Base-by-base conservation (phyloP, 2,329 filamentous ascomycete species). In the Penicillium capsulatum region DNA sequence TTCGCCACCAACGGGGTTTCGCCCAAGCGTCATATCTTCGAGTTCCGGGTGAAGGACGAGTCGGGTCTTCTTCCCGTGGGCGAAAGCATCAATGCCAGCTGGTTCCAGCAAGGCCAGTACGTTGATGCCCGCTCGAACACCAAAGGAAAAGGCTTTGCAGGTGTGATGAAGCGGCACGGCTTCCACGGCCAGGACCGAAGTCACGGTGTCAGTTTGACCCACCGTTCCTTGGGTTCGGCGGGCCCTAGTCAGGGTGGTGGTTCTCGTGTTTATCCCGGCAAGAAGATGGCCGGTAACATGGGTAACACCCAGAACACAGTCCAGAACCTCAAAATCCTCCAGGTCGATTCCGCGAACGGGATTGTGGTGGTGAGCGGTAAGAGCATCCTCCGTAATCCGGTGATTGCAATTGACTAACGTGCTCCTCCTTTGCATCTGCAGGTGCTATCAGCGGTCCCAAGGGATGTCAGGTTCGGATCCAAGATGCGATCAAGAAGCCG, bases 261-360 rank as follows among this genome's bases (percentile, higher is more conserved):
- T 70, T 94, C 87, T 48, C 81, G 92, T 68, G 91, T 98, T 16
- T 73, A 89, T 61, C 92, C 92, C 0, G 92, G 92, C 45, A 98
- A 98, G 80, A 92, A 89, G 71, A 98, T 98, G 92, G 81, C 92
- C 3, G 92, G 92, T 39, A 81, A 87, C 44, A 97, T 98, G 92
- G 92, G 92, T 49, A 86, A 84, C 51, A 79, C 94, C 66, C 81
- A 80, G 53, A 85, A 89, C 40, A 98, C 92, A 33, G 77, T 92
- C 42, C 90, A 96, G 75, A 96, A 94, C 68, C 71, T 97, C 55
- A 86, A 84, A 68, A 81, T 98, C 37, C 70, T 98, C 63, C 83
- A 88, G 73, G 83, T 95, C 22, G 89, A 97, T 68, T 77, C 82
- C 55, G 83, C 86, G 64, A 83, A 90, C 59, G 92, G 92, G 14